phyloP scores from a whole-genome alignment of 257 asterid genomes.

The Coffea canephora region DNA sequence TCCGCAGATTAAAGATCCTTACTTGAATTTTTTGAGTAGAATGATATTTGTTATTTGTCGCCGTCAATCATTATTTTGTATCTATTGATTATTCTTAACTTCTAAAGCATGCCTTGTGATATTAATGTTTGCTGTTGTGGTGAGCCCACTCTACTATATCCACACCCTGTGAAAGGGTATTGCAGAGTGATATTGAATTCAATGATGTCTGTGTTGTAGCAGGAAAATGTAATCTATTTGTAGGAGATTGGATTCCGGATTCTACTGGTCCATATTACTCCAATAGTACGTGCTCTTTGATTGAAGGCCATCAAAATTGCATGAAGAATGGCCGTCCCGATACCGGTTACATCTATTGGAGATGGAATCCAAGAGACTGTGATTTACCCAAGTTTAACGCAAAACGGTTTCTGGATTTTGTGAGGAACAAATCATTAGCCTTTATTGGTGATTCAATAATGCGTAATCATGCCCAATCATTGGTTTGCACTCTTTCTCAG shows the following conservation, averaged over 20 bases:
- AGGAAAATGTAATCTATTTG: conserved; percentile 60
- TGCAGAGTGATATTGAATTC: background rate
- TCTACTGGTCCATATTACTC: conserved; percentile 60
- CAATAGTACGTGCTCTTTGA: conserved; percentile 47
- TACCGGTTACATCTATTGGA: conserved; percentile 59
- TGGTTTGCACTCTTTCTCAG: conserved; percentile 82
- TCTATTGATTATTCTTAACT: background rate
- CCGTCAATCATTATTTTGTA: background rate
- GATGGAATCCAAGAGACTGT: conserved; percentile 74
- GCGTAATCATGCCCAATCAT: conserved; percentile 79
- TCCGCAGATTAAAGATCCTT: background rate
- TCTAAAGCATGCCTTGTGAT: background rate
- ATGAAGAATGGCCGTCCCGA: conserved; percentile 80
- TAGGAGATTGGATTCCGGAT: conserved; percentile 71
- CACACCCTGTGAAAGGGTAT: background rate
- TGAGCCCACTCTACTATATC: background rate
- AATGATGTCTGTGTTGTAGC: conserved; percentile 10
- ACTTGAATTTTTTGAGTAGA: background rate
- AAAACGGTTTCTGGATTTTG: conserved; percentile 42
- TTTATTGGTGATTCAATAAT: conserved; percentile 83
- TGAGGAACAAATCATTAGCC: conserved; percentile 58
- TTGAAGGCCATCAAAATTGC: conserved; percentile 71
- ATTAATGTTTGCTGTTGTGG: background rate
- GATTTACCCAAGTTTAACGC: conserved; percentile 54
- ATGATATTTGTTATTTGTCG: background rate